Base-by-base conservation (phyloP, 495 filamentous ascomycete species). In the Cercophora newfieldiana region DNA sequence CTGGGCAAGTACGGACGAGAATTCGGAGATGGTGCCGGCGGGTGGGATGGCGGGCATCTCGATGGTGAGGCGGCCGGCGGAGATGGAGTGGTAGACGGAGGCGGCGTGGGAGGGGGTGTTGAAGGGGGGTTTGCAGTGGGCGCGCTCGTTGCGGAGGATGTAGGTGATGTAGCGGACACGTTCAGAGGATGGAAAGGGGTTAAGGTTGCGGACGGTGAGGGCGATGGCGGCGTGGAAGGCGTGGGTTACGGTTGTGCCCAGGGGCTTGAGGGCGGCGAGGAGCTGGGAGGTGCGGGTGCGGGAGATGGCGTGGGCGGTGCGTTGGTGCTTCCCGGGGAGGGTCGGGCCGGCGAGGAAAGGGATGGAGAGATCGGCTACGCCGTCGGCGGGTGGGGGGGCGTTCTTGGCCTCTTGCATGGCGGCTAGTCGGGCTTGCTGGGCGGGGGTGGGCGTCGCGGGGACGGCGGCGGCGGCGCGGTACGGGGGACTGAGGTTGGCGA, bases 161-260 rank as follows among this genome's bases (percentile, higher is more conserved):
- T 80, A 75, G 21, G 66, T 74, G 18, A 72, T 63, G 33, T 78
- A 80, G 44, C 61, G 30, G 0, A 67, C 60, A 18, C 47, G 44
- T 16, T 37, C 33, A 8, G 56, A 19, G 21, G 4, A 8, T 31
- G 14, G 16, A 25, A 29, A 2, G 53, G 31, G n/a, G 56, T 76
- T 68, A 16, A 74, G 7, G 28, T 75, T 66, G 18, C 69, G 67
- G 8, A 78, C 48, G 3, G 63, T 63, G 6, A 77, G 28, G 7
- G 75, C 72, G 16, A 78, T 71, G 64, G 74, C 71, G 8, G 75
- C 65, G 63, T 74, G 72, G 64, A 79, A 77, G 33, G 66, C 69
- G 24, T 80, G 77, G 0, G 77, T 79, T 10, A 74, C 69, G 18
- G 71, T 79, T 1, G 71, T 66, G 0, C 70, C 68, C 4, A 68